A percentile compares a stretch with the other conserved stretches of the same genome.
These are phyloP conservation scores for Acacia confusa DNA, from an alignment of 306 rosid genomes.

Conservation along the genomic window DNA sequence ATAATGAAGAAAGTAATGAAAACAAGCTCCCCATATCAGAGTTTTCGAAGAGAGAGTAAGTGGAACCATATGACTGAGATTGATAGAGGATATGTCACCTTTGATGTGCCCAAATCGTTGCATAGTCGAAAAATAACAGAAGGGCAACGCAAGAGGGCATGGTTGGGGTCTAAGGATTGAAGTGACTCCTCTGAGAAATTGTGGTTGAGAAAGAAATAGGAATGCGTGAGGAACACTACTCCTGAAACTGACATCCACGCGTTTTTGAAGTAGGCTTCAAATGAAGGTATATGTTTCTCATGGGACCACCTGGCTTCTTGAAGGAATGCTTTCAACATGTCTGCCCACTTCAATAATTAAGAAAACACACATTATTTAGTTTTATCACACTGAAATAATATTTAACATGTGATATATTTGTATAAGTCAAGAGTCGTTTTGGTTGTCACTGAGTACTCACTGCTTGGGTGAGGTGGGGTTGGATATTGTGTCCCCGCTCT, in stretches of 20 bases:
- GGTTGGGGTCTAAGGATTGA: conserved; percentile 33
- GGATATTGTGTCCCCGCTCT: conserved; percentile 40
- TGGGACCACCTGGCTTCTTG: conserved; percentile 53
- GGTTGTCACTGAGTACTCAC: conserved; percentile 15
- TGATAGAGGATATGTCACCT: conserved; percentile 14
- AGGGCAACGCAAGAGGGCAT: conserved; percentile 35
- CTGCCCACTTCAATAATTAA: conserved; percentile 45
- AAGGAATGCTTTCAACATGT: conserved; percentile 52
- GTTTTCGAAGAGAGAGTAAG: neutral
- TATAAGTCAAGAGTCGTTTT: neutral
- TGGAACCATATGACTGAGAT: neutral
- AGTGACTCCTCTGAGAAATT: conserved; percentile 43
- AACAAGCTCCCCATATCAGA: neutral
- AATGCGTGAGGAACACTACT: conserved; percentile 37
- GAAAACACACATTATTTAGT: neutral
- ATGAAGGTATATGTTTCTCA: conserved; percentile 38
- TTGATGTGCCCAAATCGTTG: conserved; percentile 59
- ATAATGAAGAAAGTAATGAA: neutral
- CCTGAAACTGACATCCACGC: conserved; percentile 54
- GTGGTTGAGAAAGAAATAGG: conserved; percentile 40
- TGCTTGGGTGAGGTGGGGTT: conserved; percentile 50
- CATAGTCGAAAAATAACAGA: conserved; percentile 52
- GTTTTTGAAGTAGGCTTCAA: conserved; percentile 46
- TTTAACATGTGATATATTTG: neutral
- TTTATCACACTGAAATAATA: neutral